Base-by-base conservation (phyloP, 1,284 basidiomycete species). In the Puccinia coronata region DNA sequence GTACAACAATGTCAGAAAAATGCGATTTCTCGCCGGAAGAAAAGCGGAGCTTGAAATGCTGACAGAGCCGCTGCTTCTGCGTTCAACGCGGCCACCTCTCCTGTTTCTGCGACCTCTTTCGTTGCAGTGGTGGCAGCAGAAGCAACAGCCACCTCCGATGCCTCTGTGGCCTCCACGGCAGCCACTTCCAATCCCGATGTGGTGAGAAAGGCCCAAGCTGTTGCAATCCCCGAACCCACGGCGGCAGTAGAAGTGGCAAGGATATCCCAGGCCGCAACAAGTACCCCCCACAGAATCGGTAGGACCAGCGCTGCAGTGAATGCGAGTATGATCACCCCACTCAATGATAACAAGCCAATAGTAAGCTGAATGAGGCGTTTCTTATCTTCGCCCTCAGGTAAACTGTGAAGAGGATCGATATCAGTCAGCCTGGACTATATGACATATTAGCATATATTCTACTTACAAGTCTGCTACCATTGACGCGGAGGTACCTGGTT, bases 391-490 rank as follows among this genome's bases (percentile, higher is more conserved):
- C 43, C 47, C 1, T 79, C 76, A 1, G 63, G 49, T 20, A 79
- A 28, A 47, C 76, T 79, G 49, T 41, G 28, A 59, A 59, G 25
- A 47, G 25, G 34, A 34, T 57, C 55, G n/a, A n/a, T n/a, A n/a
- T n/a, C n/a, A n/a, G n/a, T n/a, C n/a, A n/a, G n/a, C n/a, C n/a
- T n/a, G n/a, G n/a, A n/a, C n/a, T n/a, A n/a, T n/a, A n/a, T n/a
- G n/a, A n/a, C n/a, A n/a, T n/a, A n/a, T n/a, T n/a, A n/a, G n/a
- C n/a, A n/a, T n/a, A n/a, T n/a, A n/a, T n/a, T 39, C 14, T 43
- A 47, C 76, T 79, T 20, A 79, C 76, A 79, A 70, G 63, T 79
- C 76, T 57, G 76, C 63, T 39, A 79, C 53, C 76, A 79, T 79
- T 2, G 76, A 31, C 23, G 76, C 76, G 57, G 65, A 41, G 28